Percentiles rank a stretch among this genome's conserved stretches.
Conservation (phyloP, 441 rosid species). For the Gossypium trilobum region DNA sequence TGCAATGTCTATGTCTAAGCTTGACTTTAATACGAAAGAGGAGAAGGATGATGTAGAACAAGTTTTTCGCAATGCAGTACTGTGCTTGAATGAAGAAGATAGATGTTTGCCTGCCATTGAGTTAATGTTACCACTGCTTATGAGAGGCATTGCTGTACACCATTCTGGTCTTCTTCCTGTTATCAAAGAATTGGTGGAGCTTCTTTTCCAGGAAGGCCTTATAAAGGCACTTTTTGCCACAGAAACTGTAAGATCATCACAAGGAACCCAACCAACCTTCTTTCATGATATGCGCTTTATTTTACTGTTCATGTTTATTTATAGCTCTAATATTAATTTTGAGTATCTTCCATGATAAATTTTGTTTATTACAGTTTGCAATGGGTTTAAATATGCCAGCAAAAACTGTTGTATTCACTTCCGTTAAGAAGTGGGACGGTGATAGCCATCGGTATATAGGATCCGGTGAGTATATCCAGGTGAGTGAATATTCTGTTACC, state of each 20-base stretch:
- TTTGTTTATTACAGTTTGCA: constrained; percentile 59
- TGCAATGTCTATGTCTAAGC: constrained; percentile 97
- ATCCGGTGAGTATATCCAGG: constrained; percentile 97
- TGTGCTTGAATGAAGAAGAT: constrained; percentile 90
- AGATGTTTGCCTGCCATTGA: constrained; percentile 89
- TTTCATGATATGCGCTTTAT: constrained; percentile 5
- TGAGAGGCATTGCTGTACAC: constrained; percentile 96
- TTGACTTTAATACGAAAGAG: constrained; percentile 82
- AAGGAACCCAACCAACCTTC: constrained; percentile 16
- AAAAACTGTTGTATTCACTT: constrained; percentile 89
- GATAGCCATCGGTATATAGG: constrained; percentile 91
- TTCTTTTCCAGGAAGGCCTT: constrained; percentile 98
- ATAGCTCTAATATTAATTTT: constrained; percentile 4
- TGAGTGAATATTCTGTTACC: constrained; percentile 30
- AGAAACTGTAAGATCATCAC: constrained; percentile 67
- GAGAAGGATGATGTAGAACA: constrained; percentile 74
- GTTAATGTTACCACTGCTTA: constrained; percentile 87
- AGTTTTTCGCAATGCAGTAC: constrained; percentile 68
- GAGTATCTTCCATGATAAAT: constrained; percentile 12
- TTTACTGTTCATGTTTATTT: constrained; percentile 1
- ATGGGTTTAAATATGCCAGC: constrained; percentile 99
- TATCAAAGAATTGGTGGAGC: constrained; percentile 92
- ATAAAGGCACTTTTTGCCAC: constrained; percentile 96
- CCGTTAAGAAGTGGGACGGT: constrained; percentile 97
- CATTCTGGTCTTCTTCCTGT: constrained; percentile 99